Evolutionary conservation across 1,284 basidiomycete genomes (phyloP).

Genomic region (Trametes versicolor): DNA sequence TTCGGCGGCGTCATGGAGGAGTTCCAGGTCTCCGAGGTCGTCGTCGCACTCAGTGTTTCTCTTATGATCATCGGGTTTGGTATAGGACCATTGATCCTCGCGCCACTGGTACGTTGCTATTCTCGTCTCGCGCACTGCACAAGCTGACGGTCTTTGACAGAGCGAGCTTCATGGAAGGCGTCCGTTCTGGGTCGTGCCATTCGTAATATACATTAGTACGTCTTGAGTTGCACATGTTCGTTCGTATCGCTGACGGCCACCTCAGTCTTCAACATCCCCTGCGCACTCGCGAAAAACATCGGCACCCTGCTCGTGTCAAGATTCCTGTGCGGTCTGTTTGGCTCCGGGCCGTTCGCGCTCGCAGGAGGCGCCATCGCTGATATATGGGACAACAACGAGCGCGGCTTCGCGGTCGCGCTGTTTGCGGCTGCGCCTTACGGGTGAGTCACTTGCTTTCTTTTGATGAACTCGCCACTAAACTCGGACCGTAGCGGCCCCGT

Average conservation of each 20-base stretch:
- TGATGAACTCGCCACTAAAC: neutral
- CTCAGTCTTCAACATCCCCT: slow-evolving; percentile 43
- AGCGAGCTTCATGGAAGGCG: slow-evolving; percentile 69
- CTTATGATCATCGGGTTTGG: slow-evolving; percentile 68
- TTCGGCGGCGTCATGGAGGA: slow-evolving; percentile 48
- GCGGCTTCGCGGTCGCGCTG: slow-evolving; percentile 67
- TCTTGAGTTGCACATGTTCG: neutral
- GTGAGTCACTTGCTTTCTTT: neutral
- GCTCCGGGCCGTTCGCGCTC: slow-evolving; percentile 69
- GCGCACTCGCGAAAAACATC: slow-evolving; percentile 67
- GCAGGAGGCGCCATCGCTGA: slow-evolving; percentile 74
- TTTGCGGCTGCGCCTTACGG: slow-evolving; percentile 71
- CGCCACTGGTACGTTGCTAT: slow-evolving; percentile 36
- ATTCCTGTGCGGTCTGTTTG: slow-evolving; percentile 78
- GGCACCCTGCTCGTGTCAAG: slow-evolving; percentile 70
- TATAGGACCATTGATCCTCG: slow-evolving; percentile 54
- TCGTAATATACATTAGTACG: slow-evolving; percentile 58
- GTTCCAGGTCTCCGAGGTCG: slow-evolving; percentile 60
- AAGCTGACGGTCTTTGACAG: slow-evolving; percentile 36
- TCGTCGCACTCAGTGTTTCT: slow-evolving; percentile 52
- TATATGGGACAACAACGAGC: slow-evolving; percentile 66
- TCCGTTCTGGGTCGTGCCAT: slow-evolving; percentile 55
- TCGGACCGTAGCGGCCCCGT: slow-evolving; percentile 59
- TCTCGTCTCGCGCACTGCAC: neutral
- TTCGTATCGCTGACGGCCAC: neutral